phyloP scores from a whole-genome alignment of 192 early-diverging fungal genomes.

The Allomyces macrogynus region DNA sequence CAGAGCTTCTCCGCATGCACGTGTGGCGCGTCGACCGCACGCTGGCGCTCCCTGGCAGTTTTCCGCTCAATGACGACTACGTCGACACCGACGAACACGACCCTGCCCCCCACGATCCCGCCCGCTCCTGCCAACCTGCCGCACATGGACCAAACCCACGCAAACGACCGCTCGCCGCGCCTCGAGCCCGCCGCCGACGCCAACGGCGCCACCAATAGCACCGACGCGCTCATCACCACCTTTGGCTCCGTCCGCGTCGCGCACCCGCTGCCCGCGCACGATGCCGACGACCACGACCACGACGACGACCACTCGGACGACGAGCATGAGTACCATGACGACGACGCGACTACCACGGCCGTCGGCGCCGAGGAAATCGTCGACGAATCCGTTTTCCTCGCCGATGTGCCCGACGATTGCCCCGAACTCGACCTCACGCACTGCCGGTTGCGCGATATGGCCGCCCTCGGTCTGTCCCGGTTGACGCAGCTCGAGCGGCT shows the following conservation, averaged over 20 bases:
- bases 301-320: constrained; percentile 1
- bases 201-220: background rate
- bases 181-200: no score
- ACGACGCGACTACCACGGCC: background rate
- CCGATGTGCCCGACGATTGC: constrained; percentile 6
- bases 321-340: background rate
- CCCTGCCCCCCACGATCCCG: no score
- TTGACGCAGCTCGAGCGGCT: constrained; percentile 30
- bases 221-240: background rate
- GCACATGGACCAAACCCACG: no score
- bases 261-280: background rate
- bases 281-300: constrained; percentile 1
- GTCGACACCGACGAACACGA: no score
- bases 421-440: constrained; percentile 17
- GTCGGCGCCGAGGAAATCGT: constrained; percentile 5
- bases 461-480: constrained; percentile 9
- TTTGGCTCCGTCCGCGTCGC: background rate
- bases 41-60: no score
- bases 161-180: no score
- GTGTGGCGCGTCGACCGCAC: no score
- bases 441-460: constrained; percentile 11
- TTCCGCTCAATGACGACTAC: no score
- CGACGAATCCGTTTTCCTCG: background rate
- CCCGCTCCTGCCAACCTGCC: no score
- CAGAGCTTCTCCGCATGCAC: no score